Evolutionary conservation across 2,329 filamentous ascomycete species (phyloP).

Genomic region (Phyllosticta ampelicida): DNA sequence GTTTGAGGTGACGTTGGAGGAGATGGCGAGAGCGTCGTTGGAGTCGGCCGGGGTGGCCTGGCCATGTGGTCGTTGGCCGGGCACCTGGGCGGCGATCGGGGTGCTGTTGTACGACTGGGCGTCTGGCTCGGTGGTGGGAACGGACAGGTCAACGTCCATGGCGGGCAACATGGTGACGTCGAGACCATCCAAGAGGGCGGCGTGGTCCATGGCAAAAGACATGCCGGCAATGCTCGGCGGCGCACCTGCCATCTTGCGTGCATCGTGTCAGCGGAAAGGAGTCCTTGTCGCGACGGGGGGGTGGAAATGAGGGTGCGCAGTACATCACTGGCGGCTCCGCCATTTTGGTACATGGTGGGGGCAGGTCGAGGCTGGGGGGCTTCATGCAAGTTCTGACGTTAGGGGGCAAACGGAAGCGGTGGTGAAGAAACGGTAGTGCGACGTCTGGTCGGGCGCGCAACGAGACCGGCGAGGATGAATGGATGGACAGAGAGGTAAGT

Average conservation of each 20-base stretch:
- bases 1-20: slow-evolving; percentile 11
- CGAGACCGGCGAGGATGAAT: background rate
- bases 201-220: slow-evolving; percentile 19
- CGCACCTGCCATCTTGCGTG: slow-evolving; percentile 6
- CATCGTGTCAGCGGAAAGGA: slow-evolving; percentile 10
- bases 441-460: background rate
- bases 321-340: slow-evolving; percentile 14
- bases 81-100: slow-evolving; percentile 18
- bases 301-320: background rate
- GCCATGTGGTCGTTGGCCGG: slow-evolving; percentile 14
- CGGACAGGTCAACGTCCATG: slow-evolving; percentile 37
- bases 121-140: slow-evolving; percentile 18
- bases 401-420: background rate
- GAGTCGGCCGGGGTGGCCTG: slow-evolving; percentile 15
- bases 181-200: slow-evolving; percentile 30
- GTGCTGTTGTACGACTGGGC: slow-evolving; percentile 17
- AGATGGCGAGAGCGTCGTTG: slow-evolving; percentile 19
- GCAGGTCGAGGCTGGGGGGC: slow-evolving; percentile 11
- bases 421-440: background rate
- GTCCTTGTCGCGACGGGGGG: slow-evolving; percentile 3
- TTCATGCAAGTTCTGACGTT: slow-evolving; percentile 9
- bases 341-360: slow-evolving; percentile 24
- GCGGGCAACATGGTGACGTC: slow-evolving; percentile 35
- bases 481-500: background rate
- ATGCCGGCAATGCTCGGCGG: slow-evolving; percentile 19